A percentile compares a stretch with the other conserved stretches of the same genome.
Conservation (phyloP, 495 filamentous ascomycete species). For the Lasiosphaeria ovina region DNA sequence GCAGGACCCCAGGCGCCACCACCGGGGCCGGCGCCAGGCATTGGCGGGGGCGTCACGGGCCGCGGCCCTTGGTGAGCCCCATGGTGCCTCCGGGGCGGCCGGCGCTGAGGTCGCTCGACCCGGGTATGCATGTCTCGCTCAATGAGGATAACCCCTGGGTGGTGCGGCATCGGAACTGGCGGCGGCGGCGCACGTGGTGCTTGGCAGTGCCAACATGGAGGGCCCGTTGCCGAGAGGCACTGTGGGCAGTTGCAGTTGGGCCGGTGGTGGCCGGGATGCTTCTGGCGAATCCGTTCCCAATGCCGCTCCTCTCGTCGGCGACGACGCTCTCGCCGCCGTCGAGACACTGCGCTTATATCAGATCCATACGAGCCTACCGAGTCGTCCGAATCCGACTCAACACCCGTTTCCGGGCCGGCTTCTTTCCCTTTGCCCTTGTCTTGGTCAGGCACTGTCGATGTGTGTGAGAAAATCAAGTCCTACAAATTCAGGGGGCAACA, state of each 20-base stretch:
- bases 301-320: constrained; percentile 37
- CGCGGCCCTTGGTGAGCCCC: not conserved
- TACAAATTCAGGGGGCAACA: not conserved
- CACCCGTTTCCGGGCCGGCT: constrained; percentile 22
- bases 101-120: constrained; percentile 7
- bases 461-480: not conserved
- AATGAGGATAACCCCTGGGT: constrained; percentile 20
- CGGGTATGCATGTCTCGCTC: constrained; percentile 12
- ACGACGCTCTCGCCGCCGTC: constrained; percentile 33
- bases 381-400: constrained; percentile 35
- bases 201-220: constrained; percentile 47
- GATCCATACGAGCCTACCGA: constrained; percentile 31
- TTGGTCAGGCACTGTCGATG: constrained; percentile 32
- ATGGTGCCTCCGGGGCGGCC: constrained; percentile 16
- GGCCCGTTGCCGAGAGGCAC: constrained; percentile 34
- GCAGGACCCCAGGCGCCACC: not conserved
- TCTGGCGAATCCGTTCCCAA: constrained; percentile 38
- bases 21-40: not conserved
- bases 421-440: constrained; percentile 37
- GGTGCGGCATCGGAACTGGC: constrained; percentile 20
- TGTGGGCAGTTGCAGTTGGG: constrained; percentile 43
- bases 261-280: constrained; percentile 42
- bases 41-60: constrained; percentile 5
- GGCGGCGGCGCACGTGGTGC: constrained; percentile 38
- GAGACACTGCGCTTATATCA: constrained; percentile 36